Base-by-base conservation (phyloP, 306 rosid species). In the Oxytropis ochrocephala region DNA sequence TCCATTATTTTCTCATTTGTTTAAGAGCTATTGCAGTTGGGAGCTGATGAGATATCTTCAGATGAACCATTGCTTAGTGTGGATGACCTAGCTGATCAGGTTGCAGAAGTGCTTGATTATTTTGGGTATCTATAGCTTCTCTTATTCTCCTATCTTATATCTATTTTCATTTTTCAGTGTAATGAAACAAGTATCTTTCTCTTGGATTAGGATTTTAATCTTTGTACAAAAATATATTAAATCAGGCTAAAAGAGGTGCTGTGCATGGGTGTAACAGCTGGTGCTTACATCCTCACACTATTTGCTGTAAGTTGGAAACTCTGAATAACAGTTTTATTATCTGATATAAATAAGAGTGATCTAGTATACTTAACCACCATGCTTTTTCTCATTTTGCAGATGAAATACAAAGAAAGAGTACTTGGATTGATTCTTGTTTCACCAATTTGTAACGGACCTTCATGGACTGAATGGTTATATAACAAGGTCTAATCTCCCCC, bases 401-500 rank as follows among this genome's bases (percentile, higher is more conserved):
- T 86, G 90, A 91, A 91, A 79, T 80, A 84, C 79, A 78, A 79
- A 78, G 87, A 88, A 70, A 82, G 92, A 29, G 90, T 91, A 67
- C 90, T 84, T 67, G 97, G 97, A 41, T 77, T 91, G 67, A 86
- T 91, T 79, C 97, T 91, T 11, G 97, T 88, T 63, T 84, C 97
- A 43, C 97, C 97, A 17, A 67, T 91, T 56, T 91, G 92, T 75
- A 88, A 75, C 80, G 87, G 74, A 51, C 95, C 95, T 78, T 86
- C 97, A 2, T 88, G 97, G 95, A 81, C 92, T 52, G 97, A 91
- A 81, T 91, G 97, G 97, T 84, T 91, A 30, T 88, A 88, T 81
- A 91, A 83, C 64, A 88, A 91, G 97, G 97, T 91, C 76, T 24
- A 29, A 63, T 70, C 70, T 72, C 66, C 18, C 21, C 52, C 55